Base-by-base conservation (phyloP, 495 filamentous ascomycete genomes). In the Xanthoparmelia taractica region DNA sequence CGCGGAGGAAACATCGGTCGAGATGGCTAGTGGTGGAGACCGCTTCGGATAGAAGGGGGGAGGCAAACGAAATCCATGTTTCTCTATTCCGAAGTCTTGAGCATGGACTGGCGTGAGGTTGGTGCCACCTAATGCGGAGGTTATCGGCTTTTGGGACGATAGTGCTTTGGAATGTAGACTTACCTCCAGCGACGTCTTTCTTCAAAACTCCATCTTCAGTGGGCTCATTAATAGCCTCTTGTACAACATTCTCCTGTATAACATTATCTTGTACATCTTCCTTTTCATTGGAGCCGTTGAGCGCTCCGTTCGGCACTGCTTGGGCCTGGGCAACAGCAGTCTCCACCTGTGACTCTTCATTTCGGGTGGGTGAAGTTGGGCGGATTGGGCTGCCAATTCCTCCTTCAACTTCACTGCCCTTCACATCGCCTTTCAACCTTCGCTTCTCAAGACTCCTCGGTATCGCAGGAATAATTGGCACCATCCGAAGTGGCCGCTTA, bases 401-500 rank as follows among this genome's bases (percentile, higher is more conserved):
- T 10, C 12, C n/a, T 17, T 10, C 38, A 20, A 7, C 17, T 13
- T 40, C 10, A 6, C 18, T 33, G 23, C 18, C 10, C 36, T 37
- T 23, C 5, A 41, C 23, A 18, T 57, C 48, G 7, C 11, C 37
- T 2, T 52, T 63, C 29, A 31, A 23, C 31, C 25, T 47, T 31
- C 43, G 43, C 34, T 37, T 69, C 36, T 69, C 67, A 57, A 64
- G 58, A 43, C 60, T 69, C 31, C 67, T 45, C 20, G 67, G 67
- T 57, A 69, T 54, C 34, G 61, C 61, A 40, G 67, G 67, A 23
- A 66, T 59, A 43, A 68, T 68, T n/a, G 60, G 64, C 7, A 52
- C 36, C 13, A 54, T 64, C 31, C 58, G 57, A 29, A 52, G 60
- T 47, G 37, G 54, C 52, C 57, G 60, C 29, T 56, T 60, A 31